Evolutionary conservation across 1,284 basidiomycete genomes (phyloP).

Genomic region (Puccinia hordei): DNA sequence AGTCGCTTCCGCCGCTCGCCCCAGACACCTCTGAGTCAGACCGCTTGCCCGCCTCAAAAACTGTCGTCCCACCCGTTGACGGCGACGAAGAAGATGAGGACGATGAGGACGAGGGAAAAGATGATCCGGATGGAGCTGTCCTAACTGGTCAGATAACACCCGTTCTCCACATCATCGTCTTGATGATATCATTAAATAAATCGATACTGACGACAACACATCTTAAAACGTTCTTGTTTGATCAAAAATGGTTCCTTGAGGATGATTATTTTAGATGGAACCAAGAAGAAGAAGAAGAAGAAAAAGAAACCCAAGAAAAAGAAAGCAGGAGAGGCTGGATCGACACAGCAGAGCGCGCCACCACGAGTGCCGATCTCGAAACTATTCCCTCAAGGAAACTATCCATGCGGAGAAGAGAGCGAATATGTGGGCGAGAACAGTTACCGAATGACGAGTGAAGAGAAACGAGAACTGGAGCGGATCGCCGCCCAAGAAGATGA

Average conservation of each 20-base stretch:
- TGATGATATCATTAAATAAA: too few relatives aligned
- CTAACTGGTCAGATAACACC: neutral
- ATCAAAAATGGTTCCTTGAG: too few relatives aligned
- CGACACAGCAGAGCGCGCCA: conserved; percentile 74
- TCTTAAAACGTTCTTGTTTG: neutral
- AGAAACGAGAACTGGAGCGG: conserved; percentile 81
- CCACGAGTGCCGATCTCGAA: conserved; percentile 88
- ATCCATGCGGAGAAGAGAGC: conserved; percentile 87
- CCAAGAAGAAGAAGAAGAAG: conserved; percentile 80
- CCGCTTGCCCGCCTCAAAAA: neutral
- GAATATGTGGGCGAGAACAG: conserved; percentile 89
- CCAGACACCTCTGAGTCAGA: neutral
- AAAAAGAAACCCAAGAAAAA: conserved; percentile 79
- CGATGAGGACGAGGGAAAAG: conserved; percentile 5
- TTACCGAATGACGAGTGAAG: conserved; percentile 85
- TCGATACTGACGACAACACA: neutral
- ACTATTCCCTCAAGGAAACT: conserved; percentile 81
- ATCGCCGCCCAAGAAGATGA: conserved; percentile 73
- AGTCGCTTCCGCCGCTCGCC: neutral
- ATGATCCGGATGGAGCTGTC: neutral
- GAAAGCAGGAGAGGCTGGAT: conserved; percentile 55
- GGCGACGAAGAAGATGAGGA: conserved; percentile 22
- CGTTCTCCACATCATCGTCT: neutral
- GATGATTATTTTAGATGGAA: neutral
- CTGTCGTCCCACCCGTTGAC: neutral